Percentiles rank a stretch among this genome's conserved stretches.
Conservation (phyloP, 768 basidiomycete genomes). For the Lactifluus echinatus region DNA sequence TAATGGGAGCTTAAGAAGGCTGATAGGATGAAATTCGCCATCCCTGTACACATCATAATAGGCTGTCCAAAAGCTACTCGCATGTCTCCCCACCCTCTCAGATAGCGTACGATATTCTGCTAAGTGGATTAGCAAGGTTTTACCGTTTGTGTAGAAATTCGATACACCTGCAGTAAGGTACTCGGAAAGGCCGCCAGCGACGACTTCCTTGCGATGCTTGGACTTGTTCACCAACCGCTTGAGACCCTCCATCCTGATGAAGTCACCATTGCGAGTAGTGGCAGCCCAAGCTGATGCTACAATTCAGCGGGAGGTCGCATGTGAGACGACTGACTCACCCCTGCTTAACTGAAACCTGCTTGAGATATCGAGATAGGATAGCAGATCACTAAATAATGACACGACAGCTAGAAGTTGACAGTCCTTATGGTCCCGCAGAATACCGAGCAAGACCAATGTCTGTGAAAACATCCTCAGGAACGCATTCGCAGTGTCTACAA, state of each 20-base stretch:
- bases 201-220: slow-evolving; percentile 61
- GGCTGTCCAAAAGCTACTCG: slow-evolving; percentile 7
- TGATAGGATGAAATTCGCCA: not conserved
- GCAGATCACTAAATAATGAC: slow-evolving; percentile 43
- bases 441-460: slow-evolving; percentile 46
- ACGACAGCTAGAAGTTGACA: slow-evolving; percentile 50
- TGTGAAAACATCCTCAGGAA: slow-evolving; percentile 48
- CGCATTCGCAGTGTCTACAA: slow-evolving; percentile 35
- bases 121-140: not conserved
- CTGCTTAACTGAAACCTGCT: not conserved
- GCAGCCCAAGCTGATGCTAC: slow-evolving; percentile 54
- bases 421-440: slow-evolving; percentile 56
- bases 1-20: slow-evolving; percentile 3
- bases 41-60: not conserved
- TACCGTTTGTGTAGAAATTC: too few relatives aligned
- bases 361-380: slow-evolving; percentile 29
- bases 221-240: slow-evolving; percentile 44
- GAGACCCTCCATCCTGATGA: slow-evolving; percentile 54
- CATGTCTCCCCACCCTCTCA: slow-evolving; percentile 10
- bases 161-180: slow-evolving; percentile 38
- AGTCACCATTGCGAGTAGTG: slow-evolving; percentile 54
- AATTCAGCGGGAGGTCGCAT: too few relatives aligned
- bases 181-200: slow-evolving; percentile 52
- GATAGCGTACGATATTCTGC: slow-evolving; percentile 10
- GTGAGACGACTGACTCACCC: not conserved